Evolutionary conservation across 495 filamentous ascomycete species (phyloP).

Genomic region (Baudoinia panamericana): DNA sequence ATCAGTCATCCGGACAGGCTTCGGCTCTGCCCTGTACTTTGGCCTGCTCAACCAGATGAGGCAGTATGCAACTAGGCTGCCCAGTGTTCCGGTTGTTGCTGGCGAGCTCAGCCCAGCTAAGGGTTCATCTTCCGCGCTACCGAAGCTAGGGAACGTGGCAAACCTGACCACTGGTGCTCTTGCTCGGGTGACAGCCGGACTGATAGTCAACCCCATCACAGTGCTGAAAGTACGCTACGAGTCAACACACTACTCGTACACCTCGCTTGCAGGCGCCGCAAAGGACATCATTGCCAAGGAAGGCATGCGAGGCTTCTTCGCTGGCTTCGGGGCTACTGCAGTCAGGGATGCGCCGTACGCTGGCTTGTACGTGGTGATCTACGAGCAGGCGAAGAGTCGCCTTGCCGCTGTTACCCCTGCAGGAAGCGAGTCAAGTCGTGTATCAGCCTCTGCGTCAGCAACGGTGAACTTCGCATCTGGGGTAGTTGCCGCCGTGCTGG

Average conservation of each 20-base stretch:
- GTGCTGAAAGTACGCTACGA: slow-evolving; percentile 97
- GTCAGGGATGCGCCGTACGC: slow-evolving; percentile 91
- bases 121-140: slow-evolving; percentile 56
- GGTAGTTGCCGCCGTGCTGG: slow-evolving; percentile 62
- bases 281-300: slow-evolving; percentile 61
- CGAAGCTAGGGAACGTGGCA: slow-evolving; percentile 68
- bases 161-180: slow-evolving; percentile 77
- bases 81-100: slow-evolving; percentile 20
- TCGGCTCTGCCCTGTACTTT: slow-evolving; percentile 91
- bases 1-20: slow-evolving; percentile 79
- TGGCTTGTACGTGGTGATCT: slow-evolving; percentile 85
- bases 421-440: slow-evolving; percentile 17
- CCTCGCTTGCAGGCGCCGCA: slow-evolving; percentile 56
- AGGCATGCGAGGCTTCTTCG: slow-evolving; percentile 75
- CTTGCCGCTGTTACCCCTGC: slow-evolving; percentile 32
- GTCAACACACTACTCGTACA: slow-evolving; percentile 68
- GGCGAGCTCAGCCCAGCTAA: slow-evolving; percentile 5
- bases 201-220: slow-evolving; percentile 91
- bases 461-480: slow-evolving; percentile 77
- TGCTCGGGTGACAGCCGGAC: slow-evolving; percentile 71
- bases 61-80: slow-evolving; percentile 33
- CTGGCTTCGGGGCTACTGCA: slow-evolving; percentile 86
- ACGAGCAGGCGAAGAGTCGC: slow-evolving; percentile 71
- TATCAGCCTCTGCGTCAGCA: slow-evolving; percentile 38
- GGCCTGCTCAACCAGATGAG: slow-evolving; percentile 73